Percentiles rank a stretch among this genome's conserved stretches.
Evolutionary conservation across 768 basidiomycete species (phyloP).

Genomic region (Russula sp.): DNA sequence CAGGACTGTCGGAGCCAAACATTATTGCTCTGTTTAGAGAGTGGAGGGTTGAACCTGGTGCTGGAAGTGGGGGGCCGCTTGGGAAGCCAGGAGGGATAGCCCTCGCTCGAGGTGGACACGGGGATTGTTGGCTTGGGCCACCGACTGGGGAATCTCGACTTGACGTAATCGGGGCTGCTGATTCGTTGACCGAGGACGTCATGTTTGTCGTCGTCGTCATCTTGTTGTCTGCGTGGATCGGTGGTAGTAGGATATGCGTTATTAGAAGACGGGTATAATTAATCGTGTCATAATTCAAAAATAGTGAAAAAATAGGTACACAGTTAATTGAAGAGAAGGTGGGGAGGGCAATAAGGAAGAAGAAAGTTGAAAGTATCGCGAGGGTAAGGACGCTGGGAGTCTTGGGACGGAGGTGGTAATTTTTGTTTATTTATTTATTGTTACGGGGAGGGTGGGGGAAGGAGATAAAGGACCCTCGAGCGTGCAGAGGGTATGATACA

Average conservation of each 20-base stretch:
- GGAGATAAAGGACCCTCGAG: too few species aligned
- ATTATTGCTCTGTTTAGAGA: slow-evolving; percentile 48
- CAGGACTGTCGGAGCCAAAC: slow-evolving; percentile 24
- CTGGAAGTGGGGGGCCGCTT: slow-evolving; percentile 72
- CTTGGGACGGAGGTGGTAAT: too few species aligned
- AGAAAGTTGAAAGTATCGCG: too few species aligned
- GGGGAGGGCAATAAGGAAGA: background rate
- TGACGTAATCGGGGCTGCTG: too few species aligned
- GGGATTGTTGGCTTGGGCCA: slow-evolving; percentile 8
- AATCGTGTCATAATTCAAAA: slow-evolving; percentile 8
- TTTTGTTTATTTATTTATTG: too few species aligned
- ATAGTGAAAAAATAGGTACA: background rate
- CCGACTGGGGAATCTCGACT: too few species aligned
- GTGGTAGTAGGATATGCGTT: slow-evolving; percentile 1
- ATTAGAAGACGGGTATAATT: slow-evolving; percentile 20
- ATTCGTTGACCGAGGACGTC: background rate
- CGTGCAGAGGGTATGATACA: too few species aligned
- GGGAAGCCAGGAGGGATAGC: slow-evolving; percentile 84
- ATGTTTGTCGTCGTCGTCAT: background rate
- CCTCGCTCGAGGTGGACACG: slow-evolving; percentile 40
- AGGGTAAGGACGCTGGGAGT: too few species aligned
- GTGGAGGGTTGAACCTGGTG: slow-evolving; percentile 64
- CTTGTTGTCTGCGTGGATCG: background rate
- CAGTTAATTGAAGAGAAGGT: background rate
- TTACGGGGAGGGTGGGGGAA: too few species aligned